Conservation (phyloP, 208 protist genomes). For the Acanthamoeba triangularis region DNA sequence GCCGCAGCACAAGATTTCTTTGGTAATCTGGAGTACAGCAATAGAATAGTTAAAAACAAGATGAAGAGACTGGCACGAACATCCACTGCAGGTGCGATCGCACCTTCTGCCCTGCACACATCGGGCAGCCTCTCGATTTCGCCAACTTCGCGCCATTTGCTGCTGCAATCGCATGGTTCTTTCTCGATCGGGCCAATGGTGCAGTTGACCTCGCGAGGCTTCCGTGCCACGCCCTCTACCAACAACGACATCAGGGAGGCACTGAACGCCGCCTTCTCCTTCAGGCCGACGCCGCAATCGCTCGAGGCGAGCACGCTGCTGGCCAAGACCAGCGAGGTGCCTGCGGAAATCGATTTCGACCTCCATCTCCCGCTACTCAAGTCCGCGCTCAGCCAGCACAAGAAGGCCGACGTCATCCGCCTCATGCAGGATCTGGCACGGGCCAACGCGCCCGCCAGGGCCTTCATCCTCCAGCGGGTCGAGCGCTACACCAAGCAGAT, state of each 20-base stretch:
- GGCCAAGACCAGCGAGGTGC: background rate
- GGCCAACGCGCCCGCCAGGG: background rate
- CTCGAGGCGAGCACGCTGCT: background rate
- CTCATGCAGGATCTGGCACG: slow-evolving; percentile 2
- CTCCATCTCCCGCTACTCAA: background rate
- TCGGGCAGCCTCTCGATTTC: too few species aligned
- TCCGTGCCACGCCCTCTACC: background rate
- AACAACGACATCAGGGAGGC: background rate
- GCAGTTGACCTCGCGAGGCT: background rate
- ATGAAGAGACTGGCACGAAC: too few species aligned
- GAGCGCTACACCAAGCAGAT: background rate
- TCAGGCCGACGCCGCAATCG: background rate
- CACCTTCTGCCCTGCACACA: too few species aligned
- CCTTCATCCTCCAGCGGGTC: background rate
- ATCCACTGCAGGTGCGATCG: too few species aligned
- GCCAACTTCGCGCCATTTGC: too few species aligned
- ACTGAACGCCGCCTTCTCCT: background rate
- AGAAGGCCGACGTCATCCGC: background rate
- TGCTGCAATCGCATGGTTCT: too few species aligned
- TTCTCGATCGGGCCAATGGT: too few species aligned
- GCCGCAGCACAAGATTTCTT: too few species aligned
- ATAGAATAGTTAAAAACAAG: too few species aligned
- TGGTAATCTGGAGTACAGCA: too few species aligned
- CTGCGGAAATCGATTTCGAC: background rate
- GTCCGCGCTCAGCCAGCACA: background rate